Base-by-base conservation (phyloP, 768 basidiomycete genomes). In the Pleurotus citrinopileatus region DNA sequence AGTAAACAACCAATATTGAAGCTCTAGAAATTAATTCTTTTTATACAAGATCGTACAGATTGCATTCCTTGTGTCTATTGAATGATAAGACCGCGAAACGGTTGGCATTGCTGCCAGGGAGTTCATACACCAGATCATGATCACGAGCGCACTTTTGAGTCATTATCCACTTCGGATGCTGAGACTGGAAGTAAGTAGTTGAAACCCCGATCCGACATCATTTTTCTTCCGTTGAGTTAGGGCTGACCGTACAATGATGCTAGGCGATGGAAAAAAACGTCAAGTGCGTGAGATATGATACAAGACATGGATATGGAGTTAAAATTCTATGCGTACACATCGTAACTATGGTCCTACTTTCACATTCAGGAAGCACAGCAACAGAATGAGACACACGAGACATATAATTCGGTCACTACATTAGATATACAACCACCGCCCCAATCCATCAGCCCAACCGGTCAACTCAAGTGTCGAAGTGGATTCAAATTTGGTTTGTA, bases 381-480 rank as follows among this genome's bases (percentile, higher is more conserved):
- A 32, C 29, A 32, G n/a, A n/a, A n/a, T n/a, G 38, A 15, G 38
- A 12, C 12, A 40, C 17, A 19, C 19, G 38, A 40, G 19, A 40
- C 13, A n/a, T 19, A 13, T 40, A 40, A 19, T 40, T n/a, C 3
- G 22, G 23, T 15, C 19, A 37, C 17, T 13, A 28, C 10, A 44
- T 53, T 50, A 59, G 25, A 57, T 53, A 25, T 50, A 59, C 47
- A 59, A 42, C 58, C 58, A 59, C 7, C 55, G 51, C 12, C 58
- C 58, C 29, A 34, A 53, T n/a, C 20, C 55, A 20, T 59, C 55
- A 40, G 55, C 58, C 58, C 58, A 59, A 17, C 5, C 37, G 5
- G 55, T 28, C 28, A 59, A 46, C 7, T 50, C 53, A 4, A 38
- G 19, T 15, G 42, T 38, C 20, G 22, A 5, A 23, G 42, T 28